phyloP scores from a whole-genome alignment of 2,329 filamentous ascomycete genomes.

The Mycocentrospora acerina region DNA sequence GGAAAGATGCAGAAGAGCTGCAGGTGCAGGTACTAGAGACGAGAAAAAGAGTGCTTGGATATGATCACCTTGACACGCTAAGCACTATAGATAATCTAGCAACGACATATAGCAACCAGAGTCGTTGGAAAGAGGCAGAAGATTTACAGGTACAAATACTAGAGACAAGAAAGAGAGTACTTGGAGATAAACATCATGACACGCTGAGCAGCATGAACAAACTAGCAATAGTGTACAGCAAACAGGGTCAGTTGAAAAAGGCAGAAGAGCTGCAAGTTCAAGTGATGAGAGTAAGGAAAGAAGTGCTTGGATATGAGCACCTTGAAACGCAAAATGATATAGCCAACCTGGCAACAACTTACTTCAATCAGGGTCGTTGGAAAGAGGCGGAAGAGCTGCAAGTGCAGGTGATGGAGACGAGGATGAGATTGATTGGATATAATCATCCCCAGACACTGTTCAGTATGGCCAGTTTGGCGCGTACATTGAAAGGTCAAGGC shows the following conservation, averaged over 20 bases:
- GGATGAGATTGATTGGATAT: slow-evolving; percentile 4
- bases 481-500: slow-evolving; percentile 2
- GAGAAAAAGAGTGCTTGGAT: too few species aligned
- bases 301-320: slow-evolving; percentile 4
- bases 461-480: slow-evolving; percentile 10
- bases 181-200: slow-evolving; percentile 5
- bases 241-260: slow-evolving; percentile 7
- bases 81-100: too few species aligned
- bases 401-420: slow-evolving; percentile 15
- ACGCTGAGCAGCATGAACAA: slow-evolving; percentile 12
- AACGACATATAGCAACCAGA: background rate
- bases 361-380: background rate
- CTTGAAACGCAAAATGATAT: slow-evolving; percentile 7
- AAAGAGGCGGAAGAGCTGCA: slow-evolving; percentile 5
- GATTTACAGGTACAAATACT: slow-evolving; percentile 12
- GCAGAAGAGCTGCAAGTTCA: slow-evolving; percentile 10
- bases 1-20: slow-evolving; percentile 15
- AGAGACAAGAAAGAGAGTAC: slow-evolving; percentile 12
- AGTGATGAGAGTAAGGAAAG: background rate
- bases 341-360: too few species aligned
- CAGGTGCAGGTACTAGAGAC: too few species aligned
- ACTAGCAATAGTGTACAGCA: slow-evolving; percentile 3
- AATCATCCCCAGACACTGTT: slow-evolving; percentile 10
- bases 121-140: slow-evolving; percentile 2
- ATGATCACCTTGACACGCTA: too few species aligned